Conservation (phyloP, 1,284 basidiomycete species). For the Phlebopus sp. region DNA sequence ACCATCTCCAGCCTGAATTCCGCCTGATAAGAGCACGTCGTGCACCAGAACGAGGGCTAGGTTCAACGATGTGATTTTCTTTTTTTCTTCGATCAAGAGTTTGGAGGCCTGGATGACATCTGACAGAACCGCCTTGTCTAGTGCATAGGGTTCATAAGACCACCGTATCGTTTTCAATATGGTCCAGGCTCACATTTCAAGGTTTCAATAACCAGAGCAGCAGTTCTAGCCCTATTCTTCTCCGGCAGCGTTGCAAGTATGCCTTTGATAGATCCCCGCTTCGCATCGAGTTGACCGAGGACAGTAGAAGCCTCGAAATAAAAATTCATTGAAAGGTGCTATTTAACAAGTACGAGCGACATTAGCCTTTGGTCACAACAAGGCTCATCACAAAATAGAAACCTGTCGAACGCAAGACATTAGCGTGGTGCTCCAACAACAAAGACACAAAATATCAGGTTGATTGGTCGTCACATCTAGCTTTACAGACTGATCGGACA, state of each 20-base stretch:
- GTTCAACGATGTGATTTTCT: slow-evolving; percentile 69
- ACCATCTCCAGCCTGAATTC: slow-evolving; percentile 87
- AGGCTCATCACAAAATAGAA: slow-evolving; percentile 7
- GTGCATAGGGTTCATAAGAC: slow-evolving; percentile 10
- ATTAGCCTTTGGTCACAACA: slow-evolving; percentile 19
- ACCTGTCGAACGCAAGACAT: slow-evolving; percentile 15
- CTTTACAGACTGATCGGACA: slow-evolving; percentile 57
- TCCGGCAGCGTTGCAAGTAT: slow-evolving; percentile 69
- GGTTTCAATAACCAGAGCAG: slow-evolving; percentile 85
- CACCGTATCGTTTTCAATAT: not conserved
- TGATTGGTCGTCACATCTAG: slow-evolving; percentile 42
- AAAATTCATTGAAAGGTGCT: slow-evolving; percentile 75
- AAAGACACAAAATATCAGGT: slow-evolving; percentile 32
- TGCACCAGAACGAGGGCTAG: slow-evolving; percentile 84
- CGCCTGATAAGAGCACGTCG: slow-evolving; percentile 76
- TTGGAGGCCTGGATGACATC: slow-evolving; percentile 63
- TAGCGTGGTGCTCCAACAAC: slow-evolving; percentile 5
- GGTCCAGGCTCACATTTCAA: slow-evolving; percentile 75
- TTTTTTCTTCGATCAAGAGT: slow-evolving; percentile 72
- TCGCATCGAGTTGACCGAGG: slow-evolving; percentile 81
- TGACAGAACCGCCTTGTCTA: slow-evolving; percentile 69
- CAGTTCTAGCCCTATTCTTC: slow-evolving; percentile 74
- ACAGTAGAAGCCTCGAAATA: slow-evolving; percentile 85
- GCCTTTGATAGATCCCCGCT: slow-evolving; percentile 84
- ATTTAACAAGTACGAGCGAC: slow-evolving; percentile 34